Percentiles rank a stretch among this genome's conserved stretches.
Evolutionary conservation across 2,329 filamentous ascomycete species (phyloP).

Genomic region (Fusarium burgessii): DNA sequence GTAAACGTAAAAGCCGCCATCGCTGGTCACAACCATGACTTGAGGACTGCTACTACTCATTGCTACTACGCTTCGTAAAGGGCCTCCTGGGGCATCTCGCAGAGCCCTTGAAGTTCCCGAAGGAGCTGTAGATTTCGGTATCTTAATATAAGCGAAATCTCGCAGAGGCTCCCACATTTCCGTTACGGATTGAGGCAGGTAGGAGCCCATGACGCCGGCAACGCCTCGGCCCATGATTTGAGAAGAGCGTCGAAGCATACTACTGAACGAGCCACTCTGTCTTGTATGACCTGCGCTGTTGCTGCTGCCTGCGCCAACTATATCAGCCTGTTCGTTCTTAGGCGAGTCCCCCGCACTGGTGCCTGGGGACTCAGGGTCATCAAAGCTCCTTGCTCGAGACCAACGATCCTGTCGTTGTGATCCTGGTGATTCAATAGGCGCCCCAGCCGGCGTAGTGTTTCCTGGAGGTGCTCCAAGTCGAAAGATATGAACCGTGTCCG

Average conservation of each 20-base stretch:
- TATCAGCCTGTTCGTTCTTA: conserved; percentile 61
- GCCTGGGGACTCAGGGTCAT: conserved; percentile 55
- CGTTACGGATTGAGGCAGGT: conserved; percentile 91
- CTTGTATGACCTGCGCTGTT: conserved; percentile 55
- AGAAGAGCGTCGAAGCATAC: conserved; percentile 91
- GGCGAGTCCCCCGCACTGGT: conserved; percentile 66
- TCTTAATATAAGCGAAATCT: conserved; percentile 96
- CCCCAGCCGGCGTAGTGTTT: conserved; percentile 51
- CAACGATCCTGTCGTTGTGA: conserved; percentile 64
- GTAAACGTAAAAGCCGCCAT: conserved; percentile 95
- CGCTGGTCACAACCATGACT: conserved; percentile 97
- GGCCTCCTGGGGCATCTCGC: conserved; percentile 55
- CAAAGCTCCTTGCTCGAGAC: conserved; percentile 65
- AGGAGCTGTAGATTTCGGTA: conserved; percentile 70
- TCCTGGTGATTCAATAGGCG: conserved; percentile 54
- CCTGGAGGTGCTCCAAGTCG: conserved; percentile 71
- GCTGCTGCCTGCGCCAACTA: conserved; percentile 44
- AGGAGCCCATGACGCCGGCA: conserved; percentile 89
- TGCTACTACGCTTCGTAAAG: conserved; percentile 90
- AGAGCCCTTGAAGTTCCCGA: conserved; percentile 38
- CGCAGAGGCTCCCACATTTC: conserved; percentile 97
- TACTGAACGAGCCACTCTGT: conserved; percentile 84
- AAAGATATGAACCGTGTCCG: conserved; percentile 97
- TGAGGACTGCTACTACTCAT: conserved; percentile 96
- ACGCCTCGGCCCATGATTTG: conserved; percentile 92